A percentile compares a stretch with the other conserved stretches of the same genome.
Conservation (phyloP, 2,329 filamentous ascomycete species). For the Stachybotrys echinatus region DNA sequence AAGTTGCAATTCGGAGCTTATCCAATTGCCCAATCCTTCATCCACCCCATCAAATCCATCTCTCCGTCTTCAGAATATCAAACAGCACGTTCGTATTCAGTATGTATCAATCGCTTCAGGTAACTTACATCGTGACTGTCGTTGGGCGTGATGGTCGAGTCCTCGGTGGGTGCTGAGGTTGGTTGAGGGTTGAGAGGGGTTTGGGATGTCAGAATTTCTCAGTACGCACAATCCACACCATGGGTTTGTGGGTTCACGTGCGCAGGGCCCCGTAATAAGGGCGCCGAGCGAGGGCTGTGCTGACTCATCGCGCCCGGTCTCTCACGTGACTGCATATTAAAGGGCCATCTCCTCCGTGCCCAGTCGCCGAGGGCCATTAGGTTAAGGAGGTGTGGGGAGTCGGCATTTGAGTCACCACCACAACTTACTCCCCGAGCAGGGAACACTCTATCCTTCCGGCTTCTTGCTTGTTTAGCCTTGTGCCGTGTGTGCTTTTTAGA, state of each 20-base stretch:
- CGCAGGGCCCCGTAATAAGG: conserved; percentile 20
- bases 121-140: conserved; percentile 41
- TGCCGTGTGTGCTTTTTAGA: too few relatives aligned
- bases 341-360: too few relatives aligned
- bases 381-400: too few relatives aligned
- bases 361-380: too few relatives aligned
- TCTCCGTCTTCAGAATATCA: neutral
- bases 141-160: conserved; percentile 35
- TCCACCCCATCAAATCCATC: conserved; percentile 12
- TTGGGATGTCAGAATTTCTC: conserved; percentile 34
- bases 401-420: too few relatives aligned
- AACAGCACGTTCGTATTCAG: neutral
- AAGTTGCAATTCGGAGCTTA: conserved; percentile 2
- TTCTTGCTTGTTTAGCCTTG: too few relatives aligned
- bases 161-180: conserved; percentile 29
- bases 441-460: too few relatives aligned
- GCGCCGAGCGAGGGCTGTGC: conserved; percentile 36
- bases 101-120: conserved; percentile 9
- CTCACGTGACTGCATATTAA: conserved; percentile 19
- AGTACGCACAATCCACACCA: conserved; percentile 26
- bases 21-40: conserved; percentile 2
- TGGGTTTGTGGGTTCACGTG: conserved; percentile 38
- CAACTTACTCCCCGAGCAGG: too few relatives aligned
- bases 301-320: conserved; percentile 10
- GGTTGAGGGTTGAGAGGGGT: conserved; percentile 34